Evolutionary conservation across 805 yeast genomes (phyloP), one percentile per base, ranked within the genome.

Genomic region (Pichia ethanolica): DNA sequence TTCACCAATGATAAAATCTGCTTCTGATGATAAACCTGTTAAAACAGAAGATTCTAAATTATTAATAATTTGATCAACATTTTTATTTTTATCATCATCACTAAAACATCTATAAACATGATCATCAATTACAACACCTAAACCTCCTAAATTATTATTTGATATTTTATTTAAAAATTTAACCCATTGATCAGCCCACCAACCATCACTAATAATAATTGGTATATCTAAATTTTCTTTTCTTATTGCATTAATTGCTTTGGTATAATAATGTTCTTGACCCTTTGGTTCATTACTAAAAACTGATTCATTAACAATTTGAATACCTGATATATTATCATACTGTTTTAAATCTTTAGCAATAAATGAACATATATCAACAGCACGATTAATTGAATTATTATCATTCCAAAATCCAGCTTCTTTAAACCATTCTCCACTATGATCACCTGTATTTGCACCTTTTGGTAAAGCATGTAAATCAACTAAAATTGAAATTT

Each of bases 381-480:
- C 59, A 10, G 83, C 78, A 32, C 71, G 59, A 9, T 69, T 60
- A 52, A 75, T 74, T 44, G 72, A 59, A 30, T 71, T 59, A 35
- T 65, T 57, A 41, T 69, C 63, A 39, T 56, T 59, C 90, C 95
- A 89, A 57, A 88, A 83, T 10, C 73, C 85, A 2, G 91, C 81
- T 40, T 69, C 61, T 3, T 74, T 75, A 42, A 81, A 70, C 46
- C 67, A 49, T 46, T 81, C 82, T 9, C 98, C 98, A 57, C 91
- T 81, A 64, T 90, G 97, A 44, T 83, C 87, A 34, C 82, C 85
- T 1, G 81, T 76, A 60, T 93, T 91, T 27, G 97, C 97, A 36
- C 97, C 97, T 12, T 88, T 89, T 5, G 97, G 97, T 9, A 91
- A 66, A 0, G 86, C 97, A 66, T 93, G 98, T 40, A 91, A 59